Evolutionary conservation across 345 rosid species (phyloP).

Genomic region (Populus simonii): DNA sequence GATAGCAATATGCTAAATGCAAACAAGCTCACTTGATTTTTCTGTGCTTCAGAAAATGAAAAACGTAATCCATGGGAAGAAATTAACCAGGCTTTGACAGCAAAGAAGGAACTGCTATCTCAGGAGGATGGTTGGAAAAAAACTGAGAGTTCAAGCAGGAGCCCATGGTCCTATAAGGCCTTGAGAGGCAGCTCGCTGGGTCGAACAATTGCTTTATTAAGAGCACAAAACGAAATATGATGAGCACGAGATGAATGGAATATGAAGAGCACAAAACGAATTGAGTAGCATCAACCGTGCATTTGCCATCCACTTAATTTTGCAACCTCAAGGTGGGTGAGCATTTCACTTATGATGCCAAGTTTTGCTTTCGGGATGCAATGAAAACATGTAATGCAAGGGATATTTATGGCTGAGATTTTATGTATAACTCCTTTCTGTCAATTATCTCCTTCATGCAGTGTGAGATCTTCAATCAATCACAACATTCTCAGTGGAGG

Average conservation of each 20-base stretch:
- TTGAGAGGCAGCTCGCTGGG: constrained; percentile 78
- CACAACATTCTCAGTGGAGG: background rate
- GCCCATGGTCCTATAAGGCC: constrained; percentile 61
- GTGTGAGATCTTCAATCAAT: background rate
- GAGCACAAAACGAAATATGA: constrained; percentile 62
- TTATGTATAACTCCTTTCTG: background rate
- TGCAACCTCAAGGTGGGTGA: background rate
- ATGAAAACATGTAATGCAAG: background rate
- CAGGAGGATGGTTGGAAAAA: constrained; percentile 50
- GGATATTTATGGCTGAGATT: background rate
- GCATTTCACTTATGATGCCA: background rate
- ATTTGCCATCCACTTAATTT: background rate
- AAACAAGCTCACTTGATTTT: background rate
- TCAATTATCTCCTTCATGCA: background rate
- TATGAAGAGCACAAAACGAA: constrained; percentile 14
- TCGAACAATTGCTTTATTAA: constrained; percentile 71
- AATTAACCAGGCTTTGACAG: constrained; percentile 51
- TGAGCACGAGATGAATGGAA: background rate
- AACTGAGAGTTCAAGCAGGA: constrained; percentile 47
- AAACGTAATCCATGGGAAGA: constrained; percentile 63
- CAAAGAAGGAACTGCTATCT: constrained; percentile 64
- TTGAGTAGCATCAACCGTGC: background rate
- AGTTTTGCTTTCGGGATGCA: background rate
- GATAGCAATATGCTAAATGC: constrained; percentile 2
- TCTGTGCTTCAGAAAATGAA: constrained; percentile 45